Conservation (phyloP, 208 protist genomes). For the Wallacemonas sp. region DNA sequence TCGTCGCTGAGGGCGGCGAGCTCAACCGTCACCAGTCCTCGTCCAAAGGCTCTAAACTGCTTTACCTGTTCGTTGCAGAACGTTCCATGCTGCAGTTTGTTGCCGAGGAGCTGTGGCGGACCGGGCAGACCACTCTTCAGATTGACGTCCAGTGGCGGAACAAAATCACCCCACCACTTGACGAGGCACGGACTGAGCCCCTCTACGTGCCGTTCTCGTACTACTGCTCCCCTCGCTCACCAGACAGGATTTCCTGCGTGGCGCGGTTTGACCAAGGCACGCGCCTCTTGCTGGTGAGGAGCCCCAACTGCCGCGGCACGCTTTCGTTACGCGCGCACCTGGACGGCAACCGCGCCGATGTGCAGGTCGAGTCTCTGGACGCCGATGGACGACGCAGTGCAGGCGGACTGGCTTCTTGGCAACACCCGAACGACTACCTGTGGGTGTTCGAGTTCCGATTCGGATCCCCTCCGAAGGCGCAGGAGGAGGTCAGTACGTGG, state of each 20-base stretch:
- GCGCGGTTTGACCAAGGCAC: conserved; percentile 22
- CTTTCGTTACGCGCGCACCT: conserved; percentile 26
- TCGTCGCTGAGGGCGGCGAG: too few species aligned
- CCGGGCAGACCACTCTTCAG: neutral
- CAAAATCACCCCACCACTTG: conserved; percentile 1
- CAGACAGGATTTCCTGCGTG: conserved; percentile 40
- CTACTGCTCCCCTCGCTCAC: conserved; percentile 51
- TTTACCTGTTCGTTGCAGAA: conserved; percentile 41
- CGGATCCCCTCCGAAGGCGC: conserved; percentile 14
- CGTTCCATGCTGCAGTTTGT: conserved; percentile 10
- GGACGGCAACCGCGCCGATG: conserved; percentile 11
- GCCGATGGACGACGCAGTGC: neutral
- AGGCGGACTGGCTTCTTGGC: conserved; percentile 7
- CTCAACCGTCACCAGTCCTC: too few species aligned
- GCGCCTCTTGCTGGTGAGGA: conserved; percentile 28
- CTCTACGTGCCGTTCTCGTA: conserved; percentile 51
- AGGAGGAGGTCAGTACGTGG: conserved; percentile 28
- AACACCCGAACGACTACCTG: conserved; percentile 26
- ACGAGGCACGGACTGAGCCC: neutral
- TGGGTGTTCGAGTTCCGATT: conserved; percentile 54
- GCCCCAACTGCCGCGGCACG: conserved; percentile 35
- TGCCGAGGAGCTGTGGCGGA: neutral
- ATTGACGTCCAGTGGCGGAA: conserved; percentile 40
- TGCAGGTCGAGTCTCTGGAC: conserved; percentile 26
- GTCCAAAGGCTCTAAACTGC: conserved; percentile 10